These are phyloP conservation scores for Apiospora rasikravindrae DNA, from an alignment of 2,329 filamentous ascomycete species.

Conservation along the genomic window DNA sequence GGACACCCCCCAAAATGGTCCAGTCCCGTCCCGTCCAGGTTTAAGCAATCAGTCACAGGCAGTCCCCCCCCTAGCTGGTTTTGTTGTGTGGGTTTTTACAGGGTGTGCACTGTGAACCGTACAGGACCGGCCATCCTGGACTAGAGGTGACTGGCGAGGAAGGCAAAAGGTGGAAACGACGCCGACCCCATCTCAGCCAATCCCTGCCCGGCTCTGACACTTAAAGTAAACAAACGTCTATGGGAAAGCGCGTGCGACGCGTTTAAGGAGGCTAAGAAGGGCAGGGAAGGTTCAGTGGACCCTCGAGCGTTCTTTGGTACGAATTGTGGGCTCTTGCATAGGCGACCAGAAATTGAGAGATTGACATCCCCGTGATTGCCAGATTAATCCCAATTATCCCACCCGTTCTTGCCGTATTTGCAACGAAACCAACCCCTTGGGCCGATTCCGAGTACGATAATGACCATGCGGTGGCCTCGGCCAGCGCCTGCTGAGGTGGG, in stretches of 20 bases:
- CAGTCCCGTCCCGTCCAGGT: slow-evolving; percentile 5
- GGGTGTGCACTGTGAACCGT: slow-evolving; percentile 4
- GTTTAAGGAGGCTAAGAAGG: slow-evolving; percentile 17
- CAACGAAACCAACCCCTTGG: slow-evolving; percentile 16
- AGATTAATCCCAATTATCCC: slow-evolving; percentile 13
- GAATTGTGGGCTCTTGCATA: slow-evolving; percentile 4
- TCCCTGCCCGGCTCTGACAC: slow-evolving; percentile 17
- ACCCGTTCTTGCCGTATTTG: slow-evolving; percentile 14
- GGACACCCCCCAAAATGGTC: slow-evolving; percentile 9
- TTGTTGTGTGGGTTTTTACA: background rate
- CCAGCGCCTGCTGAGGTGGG: background rate
- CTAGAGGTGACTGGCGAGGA: background rate
- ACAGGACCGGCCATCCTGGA: background rate
- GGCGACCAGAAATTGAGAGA: slow-evolving; percentile 18
- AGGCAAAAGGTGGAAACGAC: background rate
- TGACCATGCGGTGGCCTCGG: background rate
- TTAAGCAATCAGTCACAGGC: slow-evolving; percentile 15
- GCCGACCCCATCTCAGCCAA: background rate
- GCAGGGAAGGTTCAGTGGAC: slow-evolving; percentile 20
- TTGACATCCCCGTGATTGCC: slow-evolving; percentile 17
- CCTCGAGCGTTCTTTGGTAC: slow-evolving; percentile 18
- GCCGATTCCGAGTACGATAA: slow-evolving; percentile 13
- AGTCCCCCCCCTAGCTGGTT: background rate
- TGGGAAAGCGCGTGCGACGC: slow-evolving; percentile 19
- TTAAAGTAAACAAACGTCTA: slow-evolving; percentile 20